Evolutionary conservation across 2,329 filamentous ascomycete genomes (phyloP).

Genomic region (Fusarium euwallaceae): DNA sequence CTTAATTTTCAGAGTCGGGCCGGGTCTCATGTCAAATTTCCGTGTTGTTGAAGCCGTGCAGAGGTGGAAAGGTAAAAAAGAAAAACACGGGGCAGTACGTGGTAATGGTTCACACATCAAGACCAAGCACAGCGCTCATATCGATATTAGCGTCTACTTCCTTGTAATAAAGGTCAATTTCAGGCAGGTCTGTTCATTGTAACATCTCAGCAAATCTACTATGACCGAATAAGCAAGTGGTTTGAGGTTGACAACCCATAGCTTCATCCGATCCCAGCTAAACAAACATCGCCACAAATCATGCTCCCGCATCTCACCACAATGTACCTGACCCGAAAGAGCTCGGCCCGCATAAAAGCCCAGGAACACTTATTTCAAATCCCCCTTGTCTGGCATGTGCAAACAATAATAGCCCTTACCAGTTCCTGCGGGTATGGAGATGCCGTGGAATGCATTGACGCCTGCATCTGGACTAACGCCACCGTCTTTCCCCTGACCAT

Average conservation of each 20-base stretch:
- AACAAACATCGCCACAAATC: neutral
- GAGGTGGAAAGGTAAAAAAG: neutral
- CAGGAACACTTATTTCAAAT: neutral
- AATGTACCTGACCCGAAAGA: neutral
- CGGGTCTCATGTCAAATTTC: neutral
- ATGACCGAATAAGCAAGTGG: neutral
- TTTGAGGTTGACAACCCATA: neutral
- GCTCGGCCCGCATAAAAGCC: neutral
- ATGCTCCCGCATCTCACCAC: neutral
- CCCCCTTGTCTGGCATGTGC: constrained; percentile 16
- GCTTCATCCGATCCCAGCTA: neutral
- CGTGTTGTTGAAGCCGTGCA: neutral
- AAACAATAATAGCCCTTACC: neutral
- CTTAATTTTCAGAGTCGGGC: neutral
- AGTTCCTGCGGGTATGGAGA: neutral
- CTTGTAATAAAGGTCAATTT: no score
- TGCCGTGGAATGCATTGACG: constrained; percentile 25
- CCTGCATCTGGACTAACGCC: constrained; percentile 6
- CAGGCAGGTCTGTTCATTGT: no score
- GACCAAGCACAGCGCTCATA: no score
- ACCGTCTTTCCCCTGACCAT: constrained; percentile 15
- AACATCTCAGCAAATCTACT: no score
- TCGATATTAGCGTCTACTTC: neutral
- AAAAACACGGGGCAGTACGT: neutral
- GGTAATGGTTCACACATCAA: neutral